Conservation (phyloP, 2,329 filamentous ascomycete species). For the Nemania sp. region DNA sequence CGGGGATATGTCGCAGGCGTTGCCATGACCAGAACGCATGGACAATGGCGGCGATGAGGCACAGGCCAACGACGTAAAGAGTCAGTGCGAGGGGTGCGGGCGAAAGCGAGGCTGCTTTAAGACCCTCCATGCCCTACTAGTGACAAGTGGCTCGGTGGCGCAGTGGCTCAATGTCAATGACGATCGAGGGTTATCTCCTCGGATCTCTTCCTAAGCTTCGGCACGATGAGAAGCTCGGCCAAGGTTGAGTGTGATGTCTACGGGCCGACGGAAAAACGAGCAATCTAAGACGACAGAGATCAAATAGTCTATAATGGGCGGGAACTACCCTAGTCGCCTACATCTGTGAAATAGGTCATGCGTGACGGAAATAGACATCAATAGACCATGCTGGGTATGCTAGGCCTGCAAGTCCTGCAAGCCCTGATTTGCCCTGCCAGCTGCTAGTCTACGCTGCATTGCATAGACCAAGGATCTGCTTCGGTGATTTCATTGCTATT, state of each 20-base stretch:
- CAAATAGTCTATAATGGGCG: not conserved
- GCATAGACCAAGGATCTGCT: too few relatives aligned
- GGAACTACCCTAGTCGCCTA: not conserved
- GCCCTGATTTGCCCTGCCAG: not conserved
- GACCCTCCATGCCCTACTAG: constrained; percentile 17
- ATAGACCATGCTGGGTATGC: not conserved
- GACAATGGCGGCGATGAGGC: constrained; percentile 23
- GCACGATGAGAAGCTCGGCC: not conserved
- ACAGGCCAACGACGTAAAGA: constrained; percentile 26
- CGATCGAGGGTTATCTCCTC: not conserved
- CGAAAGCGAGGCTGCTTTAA: constrained; percentile 28
- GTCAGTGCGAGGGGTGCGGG: constrained; percentile 25
- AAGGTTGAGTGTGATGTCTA: constrained; percentile 3
- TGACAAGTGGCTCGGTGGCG: constrained; percentile 14
- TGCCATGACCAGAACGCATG: constrained; percentile 44
- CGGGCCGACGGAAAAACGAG: constrained; percentile 37
- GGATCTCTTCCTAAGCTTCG: not conserved
- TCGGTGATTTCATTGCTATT: too few relatives aligned
- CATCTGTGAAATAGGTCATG: not conserved
- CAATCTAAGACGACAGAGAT: constrained; percentile 18
- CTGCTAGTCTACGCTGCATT: too few relatives aligned
- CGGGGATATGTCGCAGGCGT: constrained; percentile 49
- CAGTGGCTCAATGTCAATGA: constrained; percentile 2
- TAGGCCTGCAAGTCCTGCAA: not conserved
- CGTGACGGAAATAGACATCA: not conserved